phyloP scores from a whole-genome alignment of 2,329 filamentous ascomycete species.

The Whalleya microplaca region DNA sequence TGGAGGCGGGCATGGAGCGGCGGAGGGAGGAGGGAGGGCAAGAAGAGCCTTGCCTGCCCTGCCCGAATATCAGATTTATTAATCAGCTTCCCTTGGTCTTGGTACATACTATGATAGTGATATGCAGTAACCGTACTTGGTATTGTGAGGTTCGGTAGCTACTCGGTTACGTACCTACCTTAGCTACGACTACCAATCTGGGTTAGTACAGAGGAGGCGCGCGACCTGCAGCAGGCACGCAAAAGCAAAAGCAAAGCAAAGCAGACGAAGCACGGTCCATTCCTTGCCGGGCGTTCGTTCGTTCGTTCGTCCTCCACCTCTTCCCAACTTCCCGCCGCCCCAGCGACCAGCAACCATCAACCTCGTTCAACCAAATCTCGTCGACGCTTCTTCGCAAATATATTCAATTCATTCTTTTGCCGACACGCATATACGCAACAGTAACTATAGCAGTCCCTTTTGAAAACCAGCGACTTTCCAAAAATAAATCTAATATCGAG shows the following conservation, averaged over 20 bases:
- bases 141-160: background rate
- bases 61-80: too few relatives aligned
- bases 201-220: too few relatives aligned
- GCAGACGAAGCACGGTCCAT: conserved; percentile 15
- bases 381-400: background rate
- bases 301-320: conserved; percentile 11
- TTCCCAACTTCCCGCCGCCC: conserved; percentile 9
- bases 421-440: background rate
- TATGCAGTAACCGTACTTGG: background rate
- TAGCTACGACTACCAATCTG: background rate
- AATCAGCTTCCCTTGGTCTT: too few relatives aligned
- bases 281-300: conserved; percentile 17
- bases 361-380: background rate
- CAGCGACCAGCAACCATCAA: background rate
- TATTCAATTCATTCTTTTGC: background rate
- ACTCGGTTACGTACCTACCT: background rate
- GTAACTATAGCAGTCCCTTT: background rate
- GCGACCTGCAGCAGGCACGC: conserved; percentile 1
- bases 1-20: too few relatives aligned
- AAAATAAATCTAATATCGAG: background rate
- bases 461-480: conserved; percentile 9
- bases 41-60: too few relatives aligned
- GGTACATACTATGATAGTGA: background rate
- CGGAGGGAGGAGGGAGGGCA: too few relatives aligned
- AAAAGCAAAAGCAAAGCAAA: conserved; percentile 13